Conservation (phyloP, 2,329 filamentous ascomycete genomes). For the Raffaelea deltoideospora region DNA sequence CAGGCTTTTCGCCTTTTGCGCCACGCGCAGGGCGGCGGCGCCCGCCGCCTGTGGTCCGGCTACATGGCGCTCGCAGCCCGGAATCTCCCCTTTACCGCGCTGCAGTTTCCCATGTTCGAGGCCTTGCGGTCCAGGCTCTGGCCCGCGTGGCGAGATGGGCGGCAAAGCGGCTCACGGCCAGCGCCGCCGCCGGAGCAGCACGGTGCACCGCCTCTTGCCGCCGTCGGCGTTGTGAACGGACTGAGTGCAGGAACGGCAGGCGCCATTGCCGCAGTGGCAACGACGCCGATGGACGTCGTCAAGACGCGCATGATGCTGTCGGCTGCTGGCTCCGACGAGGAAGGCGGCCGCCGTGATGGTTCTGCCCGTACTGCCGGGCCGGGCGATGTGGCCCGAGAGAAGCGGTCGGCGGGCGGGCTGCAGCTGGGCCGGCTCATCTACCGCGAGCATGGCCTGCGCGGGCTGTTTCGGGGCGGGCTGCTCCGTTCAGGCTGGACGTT, state of each 20-base stretch:
- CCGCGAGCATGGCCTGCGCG: conserved; percentile 50
- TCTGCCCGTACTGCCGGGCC: conserved; percentile 13
- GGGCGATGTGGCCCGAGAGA: conserved; percentile 12
- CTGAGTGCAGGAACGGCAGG: conserved; percentile 60
- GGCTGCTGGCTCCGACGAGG: conserved; percentile 25
- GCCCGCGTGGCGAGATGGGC: conserved; percentile 16
- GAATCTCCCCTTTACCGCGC: conserved; percentile 74
- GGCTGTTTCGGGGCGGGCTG: conserved; percentile 62
- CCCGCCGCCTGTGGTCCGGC: conserved; percentile 48
- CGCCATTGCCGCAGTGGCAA: conserved; percentile 60
- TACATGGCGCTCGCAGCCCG: conserved; percentile 70
- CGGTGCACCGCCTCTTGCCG: conserved; percentile 35
- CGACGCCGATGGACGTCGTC: conserved; percentile 77
- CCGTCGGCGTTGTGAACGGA: conserved; percentile 57
- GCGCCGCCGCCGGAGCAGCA: conserved; percentile 1
- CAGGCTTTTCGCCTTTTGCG: conserved; percentile 29
- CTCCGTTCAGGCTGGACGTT: conserved; percentile 70
- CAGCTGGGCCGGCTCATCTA: conserved; percentile 51
- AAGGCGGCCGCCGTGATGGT: too few species aligned
- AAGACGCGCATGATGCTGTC: conserved; percentile 82
- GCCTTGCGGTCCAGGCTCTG: conserved; percentile 42
- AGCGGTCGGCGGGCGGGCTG: conserved; percentile 28
- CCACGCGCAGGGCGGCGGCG: conserved; percentile 33
- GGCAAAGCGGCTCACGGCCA: conserved; percentile 14
- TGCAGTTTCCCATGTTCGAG: conserved; percentile 84